Percentiles rank a stretch among this genome's conserved stretches.
These are phyloP conservation scores for Penicillium vulpinum DNA, from an alignment of 2,329 filamentous ascomycete genomes.

Conservation along the genomic window DNA sequence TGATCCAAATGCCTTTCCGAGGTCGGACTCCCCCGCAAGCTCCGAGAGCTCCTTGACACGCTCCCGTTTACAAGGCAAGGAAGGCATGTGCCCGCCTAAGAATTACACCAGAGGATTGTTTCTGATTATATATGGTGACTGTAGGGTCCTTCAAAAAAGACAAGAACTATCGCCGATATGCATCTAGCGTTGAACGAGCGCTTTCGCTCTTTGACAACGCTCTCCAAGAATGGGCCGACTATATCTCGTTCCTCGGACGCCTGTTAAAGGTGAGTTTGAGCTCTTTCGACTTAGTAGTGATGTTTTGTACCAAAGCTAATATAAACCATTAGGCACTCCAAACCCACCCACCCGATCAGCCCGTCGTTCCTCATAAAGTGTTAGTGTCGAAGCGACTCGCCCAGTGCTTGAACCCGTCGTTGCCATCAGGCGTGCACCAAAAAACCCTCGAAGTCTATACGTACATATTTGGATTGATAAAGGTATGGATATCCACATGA, in stretches of 20 bases:
- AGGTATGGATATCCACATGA: slow-evolving; percentile 49
- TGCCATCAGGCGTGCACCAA: slow-evolving; percentile 96
- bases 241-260: slow-evolving; percentile 92
- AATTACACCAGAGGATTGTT: not conserved
- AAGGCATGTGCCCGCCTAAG: slow-evolving; percentile 58
- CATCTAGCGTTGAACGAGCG: slow-evolving; percentile 80
- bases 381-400: slow-evolving; percentile 86
- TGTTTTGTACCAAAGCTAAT: not conserved
- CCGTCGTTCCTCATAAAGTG: slow-evolving; percentile 75
- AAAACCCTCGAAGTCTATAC: slow-evolving; percentile 93
- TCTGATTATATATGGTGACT: slow-evolving; percentile 5
- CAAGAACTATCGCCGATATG: slow-evolving; percentile 81
- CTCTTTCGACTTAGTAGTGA: not conserved
- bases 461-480: slow-evolving; percentile 84
- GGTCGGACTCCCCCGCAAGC: slow-evolving; percentile 69
- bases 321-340: slow-evolving; percentile 69
- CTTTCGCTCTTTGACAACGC: slow-evolving; percentile 88
- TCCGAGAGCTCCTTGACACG: slow-evolving; percentile 79
- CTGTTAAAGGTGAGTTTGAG: slow-evolving; percentile 74
- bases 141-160: slow-evolving; percentile 54
- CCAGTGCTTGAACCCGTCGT: slow-evolving; percentile 88
- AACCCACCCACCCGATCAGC: slow-evolving; percentile 71
- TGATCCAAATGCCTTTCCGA: slow-evolving; percentile 44
- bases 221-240: slow-evolving; percentile 98
- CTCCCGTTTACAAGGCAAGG: slow-evolving; percentile 74